phyloP scores from a whole-genome alignment of 441 rosid species.

The Geranium incanum region DNA sequence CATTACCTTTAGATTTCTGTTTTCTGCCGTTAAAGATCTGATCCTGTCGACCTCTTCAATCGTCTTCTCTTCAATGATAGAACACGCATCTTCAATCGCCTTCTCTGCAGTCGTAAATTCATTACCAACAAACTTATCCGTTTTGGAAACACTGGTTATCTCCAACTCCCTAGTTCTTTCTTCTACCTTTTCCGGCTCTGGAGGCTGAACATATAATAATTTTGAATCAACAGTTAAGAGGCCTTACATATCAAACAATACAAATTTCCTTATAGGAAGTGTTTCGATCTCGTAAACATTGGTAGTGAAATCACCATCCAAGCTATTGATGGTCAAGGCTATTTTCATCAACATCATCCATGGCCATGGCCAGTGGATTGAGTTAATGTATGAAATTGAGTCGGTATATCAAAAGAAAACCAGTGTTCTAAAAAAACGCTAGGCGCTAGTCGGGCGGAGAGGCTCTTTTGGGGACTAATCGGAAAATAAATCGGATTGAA shows the following conservation, averaged over 20 bases:
- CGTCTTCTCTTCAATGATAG: conserved; percentile 67
- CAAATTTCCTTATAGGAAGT: background rate
- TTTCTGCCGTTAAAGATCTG: conserved; percentile 60
- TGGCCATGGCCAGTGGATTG: conserved; percentile 1
- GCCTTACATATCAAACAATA: conserved; percentile 5
- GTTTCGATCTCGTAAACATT: background rate
- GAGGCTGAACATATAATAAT: conserved; percentile 14
- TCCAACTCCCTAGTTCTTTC: conserved; percentile 58
- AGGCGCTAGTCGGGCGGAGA: too few species aligned
- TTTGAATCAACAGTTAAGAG: conserved; percentile 7
- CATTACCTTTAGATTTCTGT: conserved; percentile 67
- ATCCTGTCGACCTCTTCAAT: conserved; percentile 80
- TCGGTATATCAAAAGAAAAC: too few species aligned
- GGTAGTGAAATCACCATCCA: conserved; percentile 2
- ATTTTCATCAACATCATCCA: conserved; percentile 13
- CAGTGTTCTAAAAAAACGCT: too few species aligned
- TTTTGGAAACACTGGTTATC: conserved; percentile 57
- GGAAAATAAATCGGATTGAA: too few species aligned
- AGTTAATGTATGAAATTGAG: background rate
- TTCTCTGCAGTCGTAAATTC: conserved; percentile 25
- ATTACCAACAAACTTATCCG: conserved; percentile 28
- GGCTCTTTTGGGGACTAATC: too few species aligned
- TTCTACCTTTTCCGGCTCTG: conserved; percentile 68
- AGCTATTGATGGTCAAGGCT: conserved; percentile 9
- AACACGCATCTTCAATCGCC: conserved; percentile 83